These are phyloP conservation scores for Phytophthora fragariae DNA, from an alignment of 352 stramenopile genomes.

Conservation along the genomic window DNA sequence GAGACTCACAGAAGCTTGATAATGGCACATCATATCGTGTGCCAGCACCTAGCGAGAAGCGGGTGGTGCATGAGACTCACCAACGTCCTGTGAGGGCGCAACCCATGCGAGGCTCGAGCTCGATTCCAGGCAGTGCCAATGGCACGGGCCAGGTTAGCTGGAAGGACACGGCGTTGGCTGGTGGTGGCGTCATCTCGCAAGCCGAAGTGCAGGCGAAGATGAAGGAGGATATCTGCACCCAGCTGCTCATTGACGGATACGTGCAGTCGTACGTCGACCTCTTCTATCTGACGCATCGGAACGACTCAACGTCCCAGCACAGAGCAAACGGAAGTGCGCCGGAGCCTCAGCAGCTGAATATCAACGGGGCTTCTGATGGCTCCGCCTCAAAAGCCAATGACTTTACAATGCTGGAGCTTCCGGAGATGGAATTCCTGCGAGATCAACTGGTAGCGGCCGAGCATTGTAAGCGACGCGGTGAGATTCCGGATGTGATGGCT, in stretches of 20 bases:
- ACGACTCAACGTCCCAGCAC: conserved; percentile 38
- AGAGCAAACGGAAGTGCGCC: conserved; percentile 7
- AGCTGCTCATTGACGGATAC: conserved; percentile 90
- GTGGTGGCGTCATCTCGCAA: conserved; percentile 25
- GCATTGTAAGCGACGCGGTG: conserved; percentile 88
- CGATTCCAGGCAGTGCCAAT: conserved; percentile 5
- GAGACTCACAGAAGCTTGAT: conserved; percentile 18
- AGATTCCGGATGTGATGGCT: conserved; percentile 85
- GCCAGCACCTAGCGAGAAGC: conserved; percentile 18
- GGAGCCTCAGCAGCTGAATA: conserved; percentile 4
- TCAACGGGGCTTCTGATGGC: conserved; percentile 5
- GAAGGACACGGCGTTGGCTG: conserved; percentile 19
- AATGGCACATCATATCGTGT: conserved; percentile 11
- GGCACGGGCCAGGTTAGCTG: conserved; percentile 8
- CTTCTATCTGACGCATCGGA: conserved; percentile 93
- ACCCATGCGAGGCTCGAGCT: conserved; percentile 61
- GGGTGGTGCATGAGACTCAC: conserved; percentile 48
- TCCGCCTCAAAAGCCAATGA: conserved; percentile 1
- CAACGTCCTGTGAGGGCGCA: conserved; percentile 66
- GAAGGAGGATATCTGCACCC: conserved; percentile 84
- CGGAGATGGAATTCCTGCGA: conserved; percentile 89
- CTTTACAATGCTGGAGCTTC: conserved; percentile 32
- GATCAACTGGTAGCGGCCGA: conserved; percentile 90
- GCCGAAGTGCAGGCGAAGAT: conserved; percentile 62
- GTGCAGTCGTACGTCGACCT: conserved; percentile 96